Percentiles rank a stretch among this genome's conserved stretches.
phyloP scores from a whole-genome alignment of 2,329 filamentous ascomycete species.

The Fusarium redolens region DNA sequence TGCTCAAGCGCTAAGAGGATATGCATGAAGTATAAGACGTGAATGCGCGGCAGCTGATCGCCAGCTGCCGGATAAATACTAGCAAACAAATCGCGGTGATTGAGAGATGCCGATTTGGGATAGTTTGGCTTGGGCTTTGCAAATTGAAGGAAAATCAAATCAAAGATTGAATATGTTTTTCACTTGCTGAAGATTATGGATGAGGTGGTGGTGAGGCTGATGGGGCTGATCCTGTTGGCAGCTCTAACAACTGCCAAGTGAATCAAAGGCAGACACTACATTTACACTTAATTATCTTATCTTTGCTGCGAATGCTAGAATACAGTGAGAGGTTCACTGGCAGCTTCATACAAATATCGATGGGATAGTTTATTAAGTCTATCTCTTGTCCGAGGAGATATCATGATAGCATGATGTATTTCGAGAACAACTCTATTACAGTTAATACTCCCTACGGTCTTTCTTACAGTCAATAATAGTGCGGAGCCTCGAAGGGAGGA shows the following conservation, averaged over 20 bases:
- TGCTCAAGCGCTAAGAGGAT: neutral
- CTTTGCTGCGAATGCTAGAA: neutral
- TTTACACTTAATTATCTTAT: neutral
- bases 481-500: neutral
- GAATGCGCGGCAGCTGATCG: conserved; percentile 28
- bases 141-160: neutral
- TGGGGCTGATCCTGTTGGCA: neutral
- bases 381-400: neutral
- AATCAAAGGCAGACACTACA: neutral
- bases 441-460: neutral
- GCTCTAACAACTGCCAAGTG: neutral
- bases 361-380: neutral
- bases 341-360: neutral
- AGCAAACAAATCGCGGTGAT: conserved; percentile 1
- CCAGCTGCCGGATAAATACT: conserved; percentile 22
- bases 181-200: neutral
- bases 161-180: neutral
- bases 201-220: neutral
- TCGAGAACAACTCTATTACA: neutral
- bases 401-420: neutral
- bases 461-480: neutral
- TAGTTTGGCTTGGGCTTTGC: neutral
- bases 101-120: neutral
- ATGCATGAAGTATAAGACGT: conserved; percentile 1
- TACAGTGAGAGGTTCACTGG: conserved; percentile 10